phyloP scores from a whole-genome alignment of 176 grass and related monocot genomes.

The Bromus sterilis region DNA sequence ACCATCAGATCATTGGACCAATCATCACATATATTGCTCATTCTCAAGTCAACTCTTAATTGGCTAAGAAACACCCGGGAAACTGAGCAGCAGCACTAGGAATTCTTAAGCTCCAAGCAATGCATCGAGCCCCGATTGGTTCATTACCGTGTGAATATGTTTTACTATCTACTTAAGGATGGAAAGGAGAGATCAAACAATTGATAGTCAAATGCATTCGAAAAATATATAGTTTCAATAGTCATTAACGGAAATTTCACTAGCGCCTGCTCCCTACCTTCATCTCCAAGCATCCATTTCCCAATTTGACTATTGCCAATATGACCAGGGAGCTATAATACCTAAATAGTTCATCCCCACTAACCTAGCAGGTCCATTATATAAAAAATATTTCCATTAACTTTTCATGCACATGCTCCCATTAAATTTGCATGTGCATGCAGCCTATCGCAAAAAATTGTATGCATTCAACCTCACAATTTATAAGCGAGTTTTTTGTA shows the following conservation, averaged over 20 bases:
- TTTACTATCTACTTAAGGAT: not conserved
- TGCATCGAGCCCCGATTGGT: not conserved
- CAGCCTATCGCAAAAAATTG: too few relatives aligned
- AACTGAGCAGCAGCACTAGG: not conserved
- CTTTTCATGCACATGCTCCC: too few relatives aligned
- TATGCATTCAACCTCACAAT: too few relatives aligned
- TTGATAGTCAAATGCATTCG: not conserved
- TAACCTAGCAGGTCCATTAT: too few relatives aligned
- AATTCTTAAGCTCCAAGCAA: not conserved
- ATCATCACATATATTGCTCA: not conserved
- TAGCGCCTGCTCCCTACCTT: not conserved
- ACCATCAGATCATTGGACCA: not conserved
- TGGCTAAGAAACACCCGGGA: not conserved
- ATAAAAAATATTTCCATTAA: too few relatives aligned
- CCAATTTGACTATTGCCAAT: not conserved
- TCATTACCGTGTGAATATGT: not conserved
- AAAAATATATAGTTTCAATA: not conserved
- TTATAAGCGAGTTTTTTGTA: too few relatives aligned
- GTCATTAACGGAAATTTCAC: too few relatives aligned
- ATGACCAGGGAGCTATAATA: too few relatives aligned
- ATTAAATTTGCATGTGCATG: too few relatives aligned
- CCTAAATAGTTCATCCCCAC: too few relatives aligned
- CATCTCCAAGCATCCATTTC: constrained; percentile 3
- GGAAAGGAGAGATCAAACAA: not conserved
- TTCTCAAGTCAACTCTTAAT: not conserved